Percentiles rank a stretch among this genome's conserved stretches.
Conservation (phyloP, 805 yeast species). For the Pichia membranifaciens region DNA sequence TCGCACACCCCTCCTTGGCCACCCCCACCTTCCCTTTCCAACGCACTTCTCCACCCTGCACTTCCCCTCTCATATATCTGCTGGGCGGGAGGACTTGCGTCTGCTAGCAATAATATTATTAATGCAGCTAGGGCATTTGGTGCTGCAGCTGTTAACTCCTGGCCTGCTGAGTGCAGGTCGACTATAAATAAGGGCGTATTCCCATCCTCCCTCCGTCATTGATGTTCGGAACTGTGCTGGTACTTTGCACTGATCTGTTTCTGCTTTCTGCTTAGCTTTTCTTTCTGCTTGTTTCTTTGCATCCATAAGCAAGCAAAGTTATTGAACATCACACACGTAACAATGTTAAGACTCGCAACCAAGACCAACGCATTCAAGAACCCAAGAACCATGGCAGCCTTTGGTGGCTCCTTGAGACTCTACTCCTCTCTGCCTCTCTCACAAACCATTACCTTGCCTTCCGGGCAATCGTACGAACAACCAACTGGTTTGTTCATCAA, state of each 20-base stretch:
- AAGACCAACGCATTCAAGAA: slow-evolving; percentile 1
- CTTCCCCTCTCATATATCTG: neutral
- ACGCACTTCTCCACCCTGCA: neutral
- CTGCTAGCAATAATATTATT: too few species aligned
- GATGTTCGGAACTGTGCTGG: too few species aligned
- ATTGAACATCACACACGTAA: neutral
- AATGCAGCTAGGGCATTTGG: too few species aligned
- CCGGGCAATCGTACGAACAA: slow-evolving; percentile 31
- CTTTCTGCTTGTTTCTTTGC: neutral
- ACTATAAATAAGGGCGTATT: too few species aligned
- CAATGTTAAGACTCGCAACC: slow-evolving; percentile 12
- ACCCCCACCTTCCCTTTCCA: neutral
- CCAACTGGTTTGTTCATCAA: slow-evolving; percentile 59
- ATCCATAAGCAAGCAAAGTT: neutral
- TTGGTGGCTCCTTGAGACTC: slow-evolving; percentile 8
- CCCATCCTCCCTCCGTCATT: neutral
- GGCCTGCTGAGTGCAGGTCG: too few species aligned
- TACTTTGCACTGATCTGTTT: neutral
- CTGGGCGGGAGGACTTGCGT: too few species aligned
- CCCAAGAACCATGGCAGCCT: slow-evolving; percentile 1
- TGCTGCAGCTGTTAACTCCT: too few species aligned
- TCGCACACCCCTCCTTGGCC: neutral
- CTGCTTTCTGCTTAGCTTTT: neutral
- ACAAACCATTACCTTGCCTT: slow-evolving; percentile 30
- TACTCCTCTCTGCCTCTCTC: slow-evolving; percentile 21